Conservation (phyloP, 495 filamentous ascomycete species). For the Melanomma pulvis-pyrius region DNA sequence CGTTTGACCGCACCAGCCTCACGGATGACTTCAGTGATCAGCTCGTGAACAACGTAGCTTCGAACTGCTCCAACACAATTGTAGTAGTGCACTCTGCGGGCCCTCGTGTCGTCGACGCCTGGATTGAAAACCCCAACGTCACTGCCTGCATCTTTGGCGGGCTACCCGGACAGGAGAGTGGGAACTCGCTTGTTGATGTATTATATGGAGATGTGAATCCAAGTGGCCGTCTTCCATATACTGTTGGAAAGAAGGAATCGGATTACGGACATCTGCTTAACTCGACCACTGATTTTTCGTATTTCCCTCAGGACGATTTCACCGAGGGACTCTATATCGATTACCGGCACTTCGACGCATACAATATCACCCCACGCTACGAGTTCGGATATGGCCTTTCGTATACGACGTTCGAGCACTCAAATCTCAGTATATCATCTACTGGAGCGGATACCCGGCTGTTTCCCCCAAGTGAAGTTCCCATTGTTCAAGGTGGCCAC, state of each 20-base stretch:
- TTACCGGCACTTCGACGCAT: slow-evolving; percentile 54
- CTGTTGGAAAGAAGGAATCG: slow-evolving; percentile 26
- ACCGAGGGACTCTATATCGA: slow-evolving; percentile 56
- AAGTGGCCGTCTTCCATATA: slow-evolving; percentile 35
- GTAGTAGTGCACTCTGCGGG: slow-evolving; percentile 38
- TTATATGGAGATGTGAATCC: slow-evolving; percentile 31
- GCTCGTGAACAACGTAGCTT: slow-evolving; percentile 36
- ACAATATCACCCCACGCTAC: slow-evolving; percentile 48
- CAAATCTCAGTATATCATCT: slow-evolving; percentile 1
- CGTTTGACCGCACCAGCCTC: slow-evolving; percentile 48
- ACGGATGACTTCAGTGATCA: slow-evolving; percentile 48
- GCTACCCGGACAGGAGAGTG: slow-evolving; percentile 41
- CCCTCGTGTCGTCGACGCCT: slow-evolving; percentile 34
- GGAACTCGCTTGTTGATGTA: slow-evolving; percentile 27
- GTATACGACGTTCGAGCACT: slow-evolving; percentile 24
- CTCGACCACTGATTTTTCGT: background rate
- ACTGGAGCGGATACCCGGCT: too few species aligned
- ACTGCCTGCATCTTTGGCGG: slow-evolving; percentile 42
- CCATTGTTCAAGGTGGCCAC: slow-evolving; percentile 14
- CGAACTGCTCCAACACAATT: slow-evolving; percentile 41
- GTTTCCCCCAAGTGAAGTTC: background rate
- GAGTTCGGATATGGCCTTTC: slow-evolving; percentile 52
- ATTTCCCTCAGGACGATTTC: slow-evolving; percentile 40
- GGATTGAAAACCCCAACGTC: slow-evolving; percentile 41
- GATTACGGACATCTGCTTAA: slow-evolving; percentile 43